Evolutionary conservation across 2,329 filamentous ascomycete species (phyloP), one percentile per base, ranked within the genome.

Genomic region (Neofusicoccum ribis): DNA sequence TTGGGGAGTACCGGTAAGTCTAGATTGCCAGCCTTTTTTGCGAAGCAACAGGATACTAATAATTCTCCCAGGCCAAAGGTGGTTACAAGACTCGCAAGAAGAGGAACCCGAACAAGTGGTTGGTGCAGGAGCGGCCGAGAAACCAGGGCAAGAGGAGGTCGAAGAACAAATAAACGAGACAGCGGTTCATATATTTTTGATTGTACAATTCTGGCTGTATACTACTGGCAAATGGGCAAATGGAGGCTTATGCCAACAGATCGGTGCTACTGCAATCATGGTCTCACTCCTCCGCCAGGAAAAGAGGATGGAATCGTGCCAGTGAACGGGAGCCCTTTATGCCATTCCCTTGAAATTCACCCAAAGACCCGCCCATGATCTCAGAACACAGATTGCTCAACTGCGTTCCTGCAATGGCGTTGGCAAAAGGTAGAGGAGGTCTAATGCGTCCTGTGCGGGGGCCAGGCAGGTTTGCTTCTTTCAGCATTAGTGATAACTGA

Each of bases 61-160:
- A 14, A 2, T 5, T 12, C 23, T 8, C 23, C 3, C 54, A 81
- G 77, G 86, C 91, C 79, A 94, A 94, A 85, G 88, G 89, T 77
- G 91, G 91, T 68, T 97, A 90, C 87, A 98, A 97, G 86, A 97
- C 94, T 52, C 88, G 94, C 70, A 88, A 88, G 72, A 96, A 91
- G 83, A 86, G 89, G 80, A 97, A 97, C 78, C 81, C 90, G 80
- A 97, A 98, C 84, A 95, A 91, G 77, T 93, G 90, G 82, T 91
- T 99, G 69, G 92, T 98, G 54, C 87, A 90, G 68, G 86, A 93
- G 67, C 88, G 93, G 72, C 86, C 87, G 65, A 89, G 95, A 73
- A 98, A 97, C 82, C 90, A 96, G 80, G 94, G 94, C 79, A 96
- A 94, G 84, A 88, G 93, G 74, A 82, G 85, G 72, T 88, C 70